These are phyloP conservation scores for Scalesia atractyloides DNA, from an alignment of 129 eudicot species.

Conservation along the genomic window DNA sequence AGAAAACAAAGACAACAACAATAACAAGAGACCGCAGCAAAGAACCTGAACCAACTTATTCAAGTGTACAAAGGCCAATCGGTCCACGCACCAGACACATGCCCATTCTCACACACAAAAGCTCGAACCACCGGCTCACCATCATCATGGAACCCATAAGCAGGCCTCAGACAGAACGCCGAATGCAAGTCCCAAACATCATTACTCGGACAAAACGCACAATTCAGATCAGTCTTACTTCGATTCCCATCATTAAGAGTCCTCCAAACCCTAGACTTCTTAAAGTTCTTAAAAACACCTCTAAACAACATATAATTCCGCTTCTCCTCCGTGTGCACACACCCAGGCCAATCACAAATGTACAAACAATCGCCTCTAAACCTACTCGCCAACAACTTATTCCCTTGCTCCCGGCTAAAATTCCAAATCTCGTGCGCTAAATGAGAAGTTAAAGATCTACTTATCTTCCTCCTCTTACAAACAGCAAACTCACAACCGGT, in stretches of 20 bases:
- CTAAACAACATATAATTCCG: slow-evolving; percentile 88
- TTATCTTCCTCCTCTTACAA: slow-evolving; percentile 53
- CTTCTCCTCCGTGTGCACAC: slow-evolving; percentile 84
- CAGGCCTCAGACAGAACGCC: slow-evolving; percentile 88
- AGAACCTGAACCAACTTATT: slow-evolving; percentile 9
- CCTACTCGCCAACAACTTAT: slow-evolving; percentile 81
- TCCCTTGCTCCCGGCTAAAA: slow-evolving; percentile 88
- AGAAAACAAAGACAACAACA: slow-evolving; percentile 17
- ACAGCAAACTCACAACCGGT: slow-evolving; percentile 14
- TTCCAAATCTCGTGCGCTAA: slow-evolving; percentile 78
- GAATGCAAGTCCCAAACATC: slow-evolving; percentile 92
- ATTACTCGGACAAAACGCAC: slow-evolving; percentile 70
- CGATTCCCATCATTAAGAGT: slow-evolving; percentile 78
- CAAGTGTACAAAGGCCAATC: slow-evolving; percentile 86
- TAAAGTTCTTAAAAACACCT: slow-evolving; percentile 85
- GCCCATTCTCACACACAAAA: slow-evolving; percentile 95
- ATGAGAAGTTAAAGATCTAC: slow-evolving; percentile 53
- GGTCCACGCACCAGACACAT: slow-evolving; percentile 98
- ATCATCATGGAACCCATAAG: slow-evolving; percentile 90
- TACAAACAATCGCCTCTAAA: slow-evolving; percentile 88
- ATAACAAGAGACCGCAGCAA: slow-evolving; percentile 18
- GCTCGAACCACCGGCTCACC: slow-evolving; percentile 97
- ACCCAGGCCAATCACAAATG: slow-evolving; percentile 97
- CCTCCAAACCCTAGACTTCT: slow-evolving; percentile 90
- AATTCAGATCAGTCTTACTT: slow-evolving; percentile 53